Evolutionary conservation across 31 red algal genomes (phyloP).

Genomic region (Pterothamnion heteromorphum): DNA sequence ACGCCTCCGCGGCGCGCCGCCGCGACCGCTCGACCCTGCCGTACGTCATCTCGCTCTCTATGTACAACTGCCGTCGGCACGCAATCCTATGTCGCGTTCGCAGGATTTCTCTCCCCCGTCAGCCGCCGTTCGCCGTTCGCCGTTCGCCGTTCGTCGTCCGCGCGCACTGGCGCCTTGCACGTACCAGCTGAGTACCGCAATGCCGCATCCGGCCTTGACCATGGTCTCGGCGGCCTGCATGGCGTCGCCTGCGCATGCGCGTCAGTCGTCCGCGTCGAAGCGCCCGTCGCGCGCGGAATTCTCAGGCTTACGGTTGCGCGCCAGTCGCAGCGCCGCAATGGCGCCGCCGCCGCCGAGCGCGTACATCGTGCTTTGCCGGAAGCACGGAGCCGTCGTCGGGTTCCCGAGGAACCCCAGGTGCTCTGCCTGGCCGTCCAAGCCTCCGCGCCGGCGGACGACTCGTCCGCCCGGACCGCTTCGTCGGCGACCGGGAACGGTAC

Average conservation of each 20-base stretch:
- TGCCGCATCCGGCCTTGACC: conserved; percentile 56
- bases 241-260: no score
- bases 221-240: conserved; percentile 57
- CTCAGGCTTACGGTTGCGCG: conserved; percentile 43
- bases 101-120: no score
- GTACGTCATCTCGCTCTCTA: conserved; percentile 52
- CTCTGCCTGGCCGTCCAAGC: no score
- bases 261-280: no score
- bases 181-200: conserved; percentile 57
- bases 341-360: conserved; percentile 52
- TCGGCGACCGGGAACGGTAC: no score
- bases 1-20: neutral
- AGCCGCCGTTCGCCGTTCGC: neutral
- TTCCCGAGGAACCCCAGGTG: no score
- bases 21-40: conserved; percentile 9
- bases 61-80: conserved; percentile 52
- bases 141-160: neutral
- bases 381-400: no score
- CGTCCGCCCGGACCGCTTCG: no score
- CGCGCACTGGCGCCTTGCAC: conserved; percentile 8
- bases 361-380: conserved; percentile 44
- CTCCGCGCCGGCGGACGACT: no score
- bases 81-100: neutral
- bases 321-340: conserved; percentile 37
- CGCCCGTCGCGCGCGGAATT: no score